phyloP scores from a whole-genome alignment of 352 stramenopile genomes.

The Globisporangium recalcitrans region DNA sequence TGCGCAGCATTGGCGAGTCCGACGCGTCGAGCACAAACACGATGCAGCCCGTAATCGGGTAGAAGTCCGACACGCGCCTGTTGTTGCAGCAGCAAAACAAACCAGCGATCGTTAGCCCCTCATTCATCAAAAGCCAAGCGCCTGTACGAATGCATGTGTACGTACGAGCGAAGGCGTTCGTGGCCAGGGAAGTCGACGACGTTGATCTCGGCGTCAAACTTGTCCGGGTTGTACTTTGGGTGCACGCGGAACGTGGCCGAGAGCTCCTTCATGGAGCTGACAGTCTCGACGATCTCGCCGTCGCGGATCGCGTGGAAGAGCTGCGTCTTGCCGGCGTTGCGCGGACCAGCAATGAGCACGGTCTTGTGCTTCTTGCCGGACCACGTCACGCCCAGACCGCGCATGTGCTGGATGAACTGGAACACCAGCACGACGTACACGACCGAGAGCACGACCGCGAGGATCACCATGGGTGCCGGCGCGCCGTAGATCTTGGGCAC shows the following conservation, averaged over 20 bases:
- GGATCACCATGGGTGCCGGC: conserved; percentile 52
- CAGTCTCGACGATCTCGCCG: conserved; percentile 59
- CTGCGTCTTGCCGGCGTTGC: conserved; percentile 72
- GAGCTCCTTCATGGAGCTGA: conserved; percentile 83
- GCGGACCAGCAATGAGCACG: conserved; percentile 58
- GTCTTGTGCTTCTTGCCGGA: conserved; percentile 73
- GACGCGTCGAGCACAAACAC: conserved; percentile 75
- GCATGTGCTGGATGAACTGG: conserved; percentile 68
- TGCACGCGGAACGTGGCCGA: conserved; percentile 67
- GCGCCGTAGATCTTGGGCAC: conserved; percentile 50
- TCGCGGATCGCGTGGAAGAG: conserved; percentile 79
- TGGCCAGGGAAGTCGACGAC: conserved; percentile 82
- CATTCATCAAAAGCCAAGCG: neutral
- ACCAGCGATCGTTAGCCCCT: neutral
- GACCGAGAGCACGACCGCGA: conserved; percentile 33
- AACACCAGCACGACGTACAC: conserved; percentile 56
- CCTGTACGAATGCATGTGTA: conserved; percentile 2
- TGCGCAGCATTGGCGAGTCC: conserved; percentile 58
- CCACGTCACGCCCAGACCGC: conserved; percentile 49
- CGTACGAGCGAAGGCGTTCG: conserved; percentile 70
- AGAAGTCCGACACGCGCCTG: conserved; percentile 70
- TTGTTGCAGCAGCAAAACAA: conserved; percentile 9
- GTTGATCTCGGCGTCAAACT: conserved; percentile 65
- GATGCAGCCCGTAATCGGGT: conserved; percentile 59
- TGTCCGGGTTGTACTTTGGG: conserved; percentile 55